Conservation (phyloP, 176 grass and related monocot species). For the Microstegium vimineum region DNA sequence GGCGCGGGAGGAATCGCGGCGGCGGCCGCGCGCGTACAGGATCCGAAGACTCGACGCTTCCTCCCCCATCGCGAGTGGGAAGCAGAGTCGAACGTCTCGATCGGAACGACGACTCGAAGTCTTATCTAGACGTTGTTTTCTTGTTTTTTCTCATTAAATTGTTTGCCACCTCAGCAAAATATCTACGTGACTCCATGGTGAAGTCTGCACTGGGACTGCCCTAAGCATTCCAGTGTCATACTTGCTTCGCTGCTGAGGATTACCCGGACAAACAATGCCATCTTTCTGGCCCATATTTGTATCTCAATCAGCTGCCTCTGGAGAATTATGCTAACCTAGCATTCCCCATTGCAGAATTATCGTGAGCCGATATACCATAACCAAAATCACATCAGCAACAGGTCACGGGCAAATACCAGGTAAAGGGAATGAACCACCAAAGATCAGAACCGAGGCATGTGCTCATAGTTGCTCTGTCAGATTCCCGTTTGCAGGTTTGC, state of each 20-base stretch:
- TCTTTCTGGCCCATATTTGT: background rate
- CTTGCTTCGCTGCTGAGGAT: background rate
- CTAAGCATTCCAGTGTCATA: background rate
- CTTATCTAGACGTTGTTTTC: too few relatives aligned
- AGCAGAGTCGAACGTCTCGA: too few relatives aligned
- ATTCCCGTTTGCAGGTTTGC: background rate
- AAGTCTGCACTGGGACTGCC: too few relatives aligned
- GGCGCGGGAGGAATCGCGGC: too few relatives aligned
- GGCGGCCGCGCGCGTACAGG: too few relatives aligned
- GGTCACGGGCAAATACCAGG: background rate
- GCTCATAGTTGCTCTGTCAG: background rate
- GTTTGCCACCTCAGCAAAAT: too few relatives aligned
- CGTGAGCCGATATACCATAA: background rate
- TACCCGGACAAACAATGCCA: background rate
- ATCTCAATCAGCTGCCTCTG: background rate
- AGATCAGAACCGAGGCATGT: background rate
- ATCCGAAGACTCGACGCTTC: too few relatives aligned
- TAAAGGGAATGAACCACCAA: background rate
- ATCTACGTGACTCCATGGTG: too few relatives aligned
- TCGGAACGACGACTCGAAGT: too few relatives aligned
- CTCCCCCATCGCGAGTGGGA: too few relatives aligned
- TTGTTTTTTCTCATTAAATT: too few relatives aligned
- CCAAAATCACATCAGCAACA: slow-evolving; percentile 12
- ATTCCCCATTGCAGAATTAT: too few relatives aligned
- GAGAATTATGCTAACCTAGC: background rate